Percentiles rank a stretch among this genome's conserved stretches.
Evolutionary conservation across 129 eudicot genomes (phyloP).

Genomic region (Arctium minus): DNA sequence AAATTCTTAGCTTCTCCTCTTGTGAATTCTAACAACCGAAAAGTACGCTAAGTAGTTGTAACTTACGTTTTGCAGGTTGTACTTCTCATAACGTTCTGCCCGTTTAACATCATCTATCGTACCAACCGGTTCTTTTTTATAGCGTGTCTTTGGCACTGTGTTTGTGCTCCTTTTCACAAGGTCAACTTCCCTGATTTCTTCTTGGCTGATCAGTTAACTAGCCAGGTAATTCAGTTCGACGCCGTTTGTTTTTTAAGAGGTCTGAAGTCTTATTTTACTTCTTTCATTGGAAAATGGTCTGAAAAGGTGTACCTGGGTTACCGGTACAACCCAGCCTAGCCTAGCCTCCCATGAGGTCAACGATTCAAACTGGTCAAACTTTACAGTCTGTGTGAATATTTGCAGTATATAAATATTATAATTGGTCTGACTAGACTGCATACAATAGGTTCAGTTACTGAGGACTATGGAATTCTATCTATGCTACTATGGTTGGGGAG

Average conservation of each 20-base stretch:
- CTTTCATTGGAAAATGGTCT: neutral
- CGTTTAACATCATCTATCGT: constrained; percentile 34
- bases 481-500: constrained; percentile 36
- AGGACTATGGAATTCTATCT: constrained; percentile 28
- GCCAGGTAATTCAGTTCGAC: neutral
- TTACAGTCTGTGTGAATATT: neutral
- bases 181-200: constrained; percentile 30
- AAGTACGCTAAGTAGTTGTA: neutral
- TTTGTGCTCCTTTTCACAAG: constrained; percentile 34
- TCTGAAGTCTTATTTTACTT: neutral
- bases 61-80: constrained; percentile 37
- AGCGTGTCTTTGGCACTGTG: constrained; percentile 16
- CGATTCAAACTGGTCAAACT: neutral
- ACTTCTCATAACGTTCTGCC: constrained; percentile 29
- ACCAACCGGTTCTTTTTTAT: constrained; percentile 31
- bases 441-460: constrained; percentile 24
- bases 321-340: neutral
- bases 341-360: neutral
- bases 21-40: neutral
- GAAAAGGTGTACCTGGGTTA: neutral
- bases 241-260: too few relatives aligned
- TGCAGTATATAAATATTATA: neutral
- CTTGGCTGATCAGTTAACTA: constrained; percentile 35
- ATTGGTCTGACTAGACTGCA: neutral
- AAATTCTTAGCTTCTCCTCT: neutral